phyloP scores from a whole-genome alignment of 2,329 filamentous ascomycete genomes.

The Aspergillus sp. region DNA sequence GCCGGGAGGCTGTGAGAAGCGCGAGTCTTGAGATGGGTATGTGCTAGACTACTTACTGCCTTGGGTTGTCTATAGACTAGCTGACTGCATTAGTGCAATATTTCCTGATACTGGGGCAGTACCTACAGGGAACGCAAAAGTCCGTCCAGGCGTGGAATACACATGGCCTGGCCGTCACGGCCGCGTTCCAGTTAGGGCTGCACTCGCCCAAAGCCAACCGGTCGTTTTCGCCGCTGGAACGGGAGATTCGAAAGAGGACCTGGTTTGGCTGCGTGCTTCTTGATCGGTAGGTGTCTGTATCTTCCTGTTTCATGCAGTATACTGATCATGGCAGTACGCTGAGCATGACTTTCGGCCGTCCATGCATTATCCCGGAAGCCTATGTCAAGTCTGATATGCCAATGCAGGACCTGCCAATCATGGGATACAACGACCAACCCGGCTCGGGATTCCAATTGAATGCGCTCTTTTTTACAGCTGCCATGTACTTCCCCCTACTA shows the following conservation, averaged over 20 bases:
- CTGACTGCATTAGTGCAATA: constrained; percentile 35
- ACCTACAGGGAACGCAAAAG: constrained; percentile 47
- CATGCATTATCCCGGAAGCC: constrained; percentile 39
- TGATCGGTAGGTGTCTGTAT: constrained; percentile 30
- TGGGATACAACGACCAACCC: not conserved
- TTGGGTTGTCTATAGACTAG: not conserved
- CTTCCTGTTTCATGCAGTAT: not conserved
- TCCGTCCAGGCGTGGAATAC: constrained; percentile 48
- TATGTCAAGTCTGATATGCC: constrained; percentile 37
- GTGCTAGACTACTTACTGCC: not conserved
- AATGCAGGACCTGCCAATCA: constrained; percentile 2
- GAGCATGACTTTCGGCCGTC: constrained; percentile 47
- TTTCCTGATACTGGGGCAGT: constrained; percentile 44
- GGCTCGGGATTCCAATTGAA: constrained; percentile 5
- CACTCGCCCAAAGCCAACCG: constrained; percentile 27
- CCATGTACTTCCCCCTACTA: constrained; percentile 12
- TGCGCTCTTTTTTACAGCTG: constrained; percentile 15
- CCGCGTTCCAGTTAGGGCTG: constrained; percentile 48
- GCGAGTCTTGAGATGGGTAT: constrained; percentile 12
- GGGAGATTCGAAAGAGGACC: constrained; percentile 41
- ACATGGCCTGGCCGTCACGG: constrained; percentile 46
- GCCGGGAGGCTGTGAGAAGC: constrained; percentile 12
- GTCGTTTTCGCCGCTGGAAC: constrained; percentile 25
- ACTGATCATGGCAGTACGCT: constrained; percentile 26
- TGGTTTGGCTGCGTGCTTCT: constrained; percentile 46